Percentiles rank a stretch among this genome's conserved stretches.
These are phyloP conservation scores for Caloboletus inedulis DNA, from an alignment of 1,284 basidiomycete species.

Conservation along the genomic window DNA sequence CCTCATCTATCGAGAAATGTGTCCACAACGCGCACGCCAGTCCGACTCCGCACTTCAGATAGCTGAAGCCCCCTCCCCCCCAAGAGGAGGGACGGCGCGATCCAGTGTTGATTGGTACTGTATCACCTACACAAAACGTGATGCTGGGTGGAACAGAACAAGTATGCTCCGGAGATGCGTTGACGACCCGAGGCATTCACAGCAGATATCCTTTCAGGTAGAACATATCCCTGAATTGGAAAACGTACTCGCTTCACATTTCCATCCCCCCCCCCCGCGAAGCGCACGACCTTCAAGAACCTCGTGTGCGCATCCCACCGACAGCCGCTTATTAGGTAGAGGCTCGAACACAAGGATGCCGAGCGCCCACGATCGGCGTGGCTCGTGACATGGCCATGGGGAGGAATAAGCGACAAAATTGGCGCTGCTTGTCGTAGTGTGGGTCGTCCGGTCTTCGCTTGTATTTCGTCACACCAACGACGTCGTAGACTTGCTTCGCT, in stretches of 20 bases:
- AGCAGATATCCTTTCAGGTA: not conserved
- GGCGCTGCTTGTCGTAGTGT: not conserved
- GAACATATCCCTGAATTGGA: not conserved
- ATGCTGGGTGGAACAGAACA: not conserved
- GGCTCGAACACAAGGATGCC: not conserved
- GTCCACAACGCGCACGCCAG: not conserved
- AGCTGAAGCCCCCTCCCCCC: not conserved
- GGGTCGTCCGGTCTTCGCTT: not conserved
- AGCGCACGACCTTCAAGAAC: constrained; percentile 10
- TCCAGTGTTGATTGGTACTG: too few species aligned
- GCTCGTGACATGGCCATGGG: not conserved
- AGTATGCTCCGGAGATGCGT: not conserved
- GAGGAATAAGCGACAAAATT: not conserved
- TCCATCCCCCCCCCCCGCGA: not conserved
- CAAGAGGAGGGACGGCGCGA: not conserved
- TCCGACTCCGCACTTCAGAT: not conserved
- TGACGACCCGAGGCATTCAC: too few species aligned
- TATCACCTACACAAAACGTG: not conserved
- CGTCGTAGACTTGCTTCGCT: not conserved
- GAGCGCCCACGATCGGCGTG: constrained; percentile 14
- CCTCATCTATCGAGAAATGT: constrained; percentile 1
- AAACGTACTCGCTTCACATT: not conserved
- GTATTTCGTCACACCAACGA: constrained; percentile 1
- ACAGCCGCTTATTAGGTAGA: too few species aligned
- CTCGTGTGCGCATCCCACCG: constrained; percentile 7